These are phyloP conservation scores for Diaporthe australafricana DNA, from an alignment of 2,329 filamentous ascomycete genomes.

Conservation along the genomic window DNA sequence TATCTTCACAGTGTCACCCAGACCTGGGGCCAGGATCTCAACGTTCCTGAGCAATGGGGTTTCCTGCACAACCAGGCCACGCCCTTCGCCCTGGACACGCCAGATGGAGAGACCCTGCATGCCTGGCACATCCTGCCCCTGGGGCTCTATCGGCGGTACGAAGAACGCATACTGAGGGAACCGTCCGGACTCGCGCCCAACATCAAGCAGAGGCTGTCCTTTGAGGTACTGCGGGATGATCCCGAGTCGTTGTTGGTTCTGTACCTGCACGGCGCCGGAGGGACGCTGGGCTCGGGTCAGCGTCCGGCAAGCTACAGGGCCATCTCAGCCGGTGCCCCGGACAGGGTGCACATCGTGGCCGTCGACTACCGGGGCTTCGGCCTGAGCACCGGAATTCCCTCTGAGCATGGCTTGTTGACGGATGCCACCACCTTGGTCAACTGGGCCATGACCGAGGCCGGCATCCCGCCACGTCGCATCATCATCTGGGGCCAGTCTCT, in stretches of 20 bases:
- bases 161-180: constrained; percentile 54
- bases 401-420: constrained; percentile 63
- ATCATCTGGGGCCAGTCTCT: constrained; percentile 71
- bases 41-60: constrained; percentile 75
- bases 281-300: constrained; percentile 67
- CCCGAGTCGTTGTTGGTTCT: constrained; percentile 57
- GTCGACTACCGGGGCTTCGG: constrained; percentile 75
- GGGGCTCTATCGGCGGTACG: constrained; percentile 70
- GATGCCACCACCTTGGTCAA: constrained; percentile 65
- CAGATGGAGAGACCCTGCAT: constrained; percentile 75
- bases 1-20: constrained; percentile 66
- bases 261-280: constrained; percentile 67
- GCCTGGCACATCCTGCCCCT: constrained; percentile 83
- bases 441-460: constrained; percentile 64
- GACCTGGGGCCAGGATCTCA: constrained; percentile 71
- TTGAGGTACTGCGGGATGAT: constrained; percentile 58
- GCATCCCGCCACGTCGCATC: constrained; percentile 65
- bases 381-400: constrained; percentile 61
- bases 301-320: constrained; percentile 67
- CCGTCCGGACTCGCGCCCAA: constrained; percentile 39
- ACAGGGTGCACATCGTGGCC: constrained; percentile 66
- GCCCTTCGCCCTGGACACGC: constrained; percentile 74
- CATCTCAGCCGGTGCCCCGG: constrained; percentile 60
- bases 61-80: constrained; percentile 80
- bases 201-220: constrained; percentile 51